Evolutionary conservation across 1,139 yeast species (phyloP).

Genomic region (Saccharomyces uvarum): DNA sequence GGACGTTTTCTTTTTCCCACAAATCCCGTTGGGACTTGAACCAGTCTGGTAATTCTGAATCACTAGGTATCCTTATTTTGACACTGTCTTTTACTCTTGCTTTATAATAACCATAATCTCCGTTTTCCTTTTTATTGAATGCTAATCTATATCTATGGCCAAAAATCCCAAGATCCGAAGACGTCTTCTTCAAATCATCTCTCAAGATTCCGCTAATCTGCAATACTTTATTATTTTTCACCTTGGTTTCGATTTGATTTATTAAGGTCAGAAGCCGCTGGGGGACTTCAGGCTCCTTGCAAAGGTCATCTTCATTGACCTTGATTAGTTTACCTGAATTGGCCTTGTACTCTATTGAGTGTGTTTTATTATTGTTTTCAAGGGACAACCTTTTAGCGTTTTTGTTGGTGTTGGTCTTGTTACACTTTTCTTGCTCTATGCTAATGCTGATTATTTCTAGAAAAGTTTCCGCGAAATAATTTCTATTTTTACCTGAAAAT

Average conservation of each 20-base stretch:
- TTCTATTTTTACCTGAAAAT: constrained; percentile 64
- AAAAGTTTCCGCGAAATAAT: constrained; percentile 75
- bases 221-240: constrained; percentile 7
- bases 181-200: constrained; percentile 12
- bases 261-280: constrained; percentile 22
- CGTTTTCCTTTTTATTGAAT: constrained; percentile 26
- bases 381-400: constrained; percentile 2
- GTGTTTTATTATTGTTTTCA: constrained; percentile 3
- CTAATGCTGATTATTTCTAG: constrained; percentile 62
- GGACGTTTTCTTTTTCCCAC: constrained; percentile 48
- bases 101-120: constrained; percentile 28
- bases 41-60: constrained; percentile 63
- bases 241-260: constrained; percentile 15
- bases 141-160: constrained; percentile 30
- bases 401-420: constrained; percentile 3
- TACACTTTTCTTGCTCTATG: constrained; percentile 32
- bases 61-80: constrained; percentile 51
- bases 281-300: constrained; percentile 28
- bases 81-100: constrained; percentile 19
- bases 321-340: constrained; percentile 12
- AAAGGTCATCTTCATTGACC: constrained; percentile 27
- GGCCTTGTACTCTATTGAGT: constrained; percentile 1
- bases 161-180: constrained; percentile 28
- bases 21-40: constrained; percentile 50
- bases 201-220: constrained; percentile 2